Evolutionary conservation across 1,284 basidiomycete genomes (phyloP).

Genomic region (Trichosporon ovoides): DNA sequence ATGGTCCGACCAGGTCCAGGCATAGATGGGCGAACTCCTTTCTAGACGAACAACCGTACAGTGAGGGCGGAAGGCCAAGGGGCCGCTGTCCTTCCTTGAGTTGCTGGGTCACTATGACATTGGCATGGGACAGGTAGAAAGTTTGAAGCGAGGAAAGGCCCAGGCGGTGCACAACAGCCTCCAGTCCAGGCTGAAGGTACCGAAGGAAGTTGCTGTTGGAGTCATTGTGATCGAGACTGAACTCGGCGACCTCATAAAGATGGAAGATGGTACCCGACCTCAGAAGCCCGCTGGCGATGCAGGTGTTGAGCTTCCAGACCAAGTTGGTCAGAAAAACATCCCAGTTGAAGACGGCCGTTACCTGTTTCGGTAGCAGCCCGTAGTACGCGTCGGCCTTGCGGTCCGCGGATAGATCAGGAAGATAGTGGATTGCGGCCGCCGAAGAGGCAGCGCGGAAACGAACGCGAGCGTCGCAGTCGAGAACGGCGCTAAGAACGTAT

Average conservation of each 20-base stretch:
- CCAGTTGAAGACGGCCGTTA: conserved; percentile 22
- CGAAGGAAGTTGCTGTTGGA: conserved; percentile 26
- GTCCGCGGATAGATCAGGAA: conserved; percentile 21
- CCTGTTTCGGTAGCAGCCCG: conserved; percentile 19
- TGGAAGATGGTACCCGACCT: conserved; percentile 86
- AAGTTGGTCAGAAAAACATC: conserved; percentile 75
- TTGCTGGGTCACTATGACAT: conserved; percentile 56
- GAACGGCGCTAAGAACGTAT: conserved; percentile 55
- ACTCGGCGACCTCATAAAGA: conserved; percentile 65
- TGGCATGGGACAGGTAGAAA: conserved; percentile 73
- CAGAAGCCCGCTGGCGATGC: conserved; percentile 71
- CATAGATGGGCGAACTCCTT: conserved; percentile 26
- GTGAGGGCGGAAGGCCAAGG: conserved; percentile 60
- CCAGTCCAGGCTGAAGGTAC: conserved; percentile 64
- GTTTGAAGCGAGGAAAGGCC: conserved; percentile 62
- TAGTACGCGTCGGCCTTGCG: conserved; percentile 28
- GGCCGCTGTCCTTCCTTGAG: conserved; percentile 53
- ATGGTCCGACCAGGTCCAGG: conserved; percentile 22
- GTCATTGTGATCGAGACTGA: conserved; percentile 27
- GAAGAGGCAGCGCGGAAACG: conserved; percentile 68
- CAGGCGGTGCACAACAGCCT: conserved; percentile 61
- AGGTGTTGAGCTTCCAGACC: conserved; percentile 73
- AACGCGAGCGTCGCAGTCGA: conserved; percentile 75
- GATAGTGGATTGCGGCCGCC: conserved; percentile 51
- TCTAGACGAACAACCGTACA: conserved; percentile 48